Evolutionary conservation across 768 basidiomycete species (phyloP).

Genomic region (Tephrocybe sp.): DNA sequence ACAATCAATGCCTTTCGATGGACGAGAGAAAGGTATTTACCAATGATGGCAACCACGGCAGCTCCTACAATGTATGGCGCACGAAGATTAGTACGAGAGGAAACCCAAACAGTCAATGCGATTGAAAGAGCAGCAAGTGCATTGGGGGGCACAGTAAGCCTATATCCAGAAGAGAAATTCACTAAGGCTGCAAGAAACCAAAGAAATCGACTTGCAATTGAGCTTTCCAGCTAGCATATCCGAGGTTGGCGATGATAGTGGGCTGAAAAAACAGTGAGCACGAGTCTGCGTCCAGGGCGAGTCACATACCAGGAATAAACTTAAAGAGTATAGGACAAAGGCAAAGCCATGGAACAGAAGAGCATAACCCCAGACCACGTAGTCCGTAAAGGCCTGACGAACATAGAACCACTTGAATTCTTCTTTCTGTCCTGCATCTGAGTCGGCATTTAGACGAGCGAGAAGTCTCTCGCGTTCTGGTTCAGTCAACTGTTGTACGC

Average conservation of each 20-base stretch:
- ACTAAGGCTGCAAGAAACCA: not conserved
- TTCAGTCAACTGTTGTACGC: slow-evolving; percentile 42
- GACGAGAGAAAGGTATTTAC: slow-evolving; percentile 24
- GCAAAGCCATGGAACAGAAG: slow-evolving; percentile 61
- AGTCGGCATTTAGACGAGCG: slow-evolving; percentile 47
- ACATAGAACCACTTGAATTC: slow-evolving; percentile 58
- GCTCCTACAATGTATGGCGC: slow-evolving; percentile 53
- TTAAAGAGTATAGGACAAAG: slow-evolving; percentile 55
- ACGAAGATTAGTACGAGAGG: slow-evolving; percentile 41
- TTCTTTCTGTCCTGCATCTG: slow-evolving; percentile 52
- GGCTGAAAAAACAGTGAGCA: slow-evolving; percentile 34
- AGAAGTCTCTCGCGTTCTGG: slow-evolving; percentile 48
- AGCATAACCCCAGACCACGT: slow-evolving; percentile 59
- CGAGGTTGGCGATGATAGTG: slow-evolving; percentile 56
- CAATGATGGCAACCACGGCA: slow-evolving; percentile 49
- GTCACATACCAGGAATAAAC: slow-evolving; percentile 48
- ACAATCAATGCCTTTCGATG: not conserved
- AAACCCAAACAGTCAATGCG: slow-evolving; percentile 48
- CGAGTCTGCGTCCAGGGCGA: not conserved
- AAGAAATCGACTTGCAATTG: slow-evolving; percentile 41
- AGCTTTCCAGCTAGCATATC: slow-evolving; percentile 59
- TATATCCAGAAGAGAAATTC: slow-evolving; percentile 18
- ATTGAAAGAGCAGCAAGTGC: slow-evolving; percentile 48
- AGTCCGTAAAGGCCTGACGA: slow-evolving; percentile 53
- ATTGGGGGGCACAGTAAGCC: slow-evolving; percentile 62